Percentiles rank a stretch among this genome's conserved stretches.
These are phyloP conservation scores for Nepenthes mirabilis DNA, from an alignment of 148 eudicot species.

Conservation along the genomic window DNA sequence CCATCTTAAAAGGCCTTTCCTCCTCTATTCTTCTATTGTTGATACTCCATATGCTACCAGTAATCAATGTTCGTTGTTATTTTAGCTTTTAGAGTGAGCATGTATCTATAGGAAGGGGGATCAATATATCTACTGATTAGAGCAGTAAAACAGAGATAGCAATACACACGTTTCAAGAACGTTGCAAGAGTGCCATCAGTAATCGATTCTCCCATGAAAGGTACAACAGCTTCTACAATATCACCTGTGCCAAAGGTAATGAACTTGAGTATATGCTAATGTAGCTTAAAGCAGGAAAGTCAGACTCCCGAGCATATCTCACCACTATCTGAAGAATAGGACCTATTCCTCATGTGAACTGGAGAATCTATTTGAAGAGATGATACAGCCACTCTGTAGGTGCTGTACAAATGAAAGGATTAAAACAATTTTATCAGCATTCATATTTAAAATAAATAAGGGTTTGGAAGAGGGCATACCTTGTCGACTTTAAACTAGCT, in stretches of 20 bases:
- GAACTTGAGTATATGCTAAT: slow-evolving; percentile 1
- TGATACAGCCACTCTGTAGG: neutral
- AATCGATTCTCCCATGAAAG: slow-evolving; percentile 93
- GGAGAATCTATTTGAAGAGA: neutral
- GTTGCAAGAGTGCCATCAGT: slow-evolving; percentile 86
- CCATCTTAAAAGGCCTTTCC: no score
- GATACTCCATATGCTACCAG: no score
- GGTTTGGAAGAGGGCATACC: neutral
- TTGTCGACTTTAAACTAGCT: neutral
- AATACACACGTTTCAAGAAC: slow-evolving; percentile 68
- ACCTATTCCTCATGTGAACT: slow-evolving; percentile 4
- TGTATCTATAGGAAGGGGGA: neutral
- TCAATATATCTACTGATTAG: neutral
- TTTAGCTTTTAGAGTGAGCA: neutral
- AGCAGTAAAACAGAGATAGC: neutral
- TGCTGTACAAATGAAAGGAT: neutral
- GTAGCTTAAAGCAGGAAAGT: neutral
- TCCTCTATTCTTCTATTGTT: no score
- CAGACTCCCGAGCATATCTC: slow-evolving; percentile 4
- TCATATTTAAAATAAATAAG: neutral
- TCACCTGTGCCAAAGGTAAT: slow-evolving; percentile 36
- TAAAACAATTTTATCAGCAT: neutral
- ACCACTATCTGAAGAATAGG: slow-evolving; percentile 62
- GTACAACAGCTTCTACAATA: slow-evolving; percentile 83
- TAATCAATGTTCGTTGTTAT: no score